Evolutionary conservation across 2,329 filamentous ascomycete species (phyloP).

Genomic region (Monascus ruber): DNA sequence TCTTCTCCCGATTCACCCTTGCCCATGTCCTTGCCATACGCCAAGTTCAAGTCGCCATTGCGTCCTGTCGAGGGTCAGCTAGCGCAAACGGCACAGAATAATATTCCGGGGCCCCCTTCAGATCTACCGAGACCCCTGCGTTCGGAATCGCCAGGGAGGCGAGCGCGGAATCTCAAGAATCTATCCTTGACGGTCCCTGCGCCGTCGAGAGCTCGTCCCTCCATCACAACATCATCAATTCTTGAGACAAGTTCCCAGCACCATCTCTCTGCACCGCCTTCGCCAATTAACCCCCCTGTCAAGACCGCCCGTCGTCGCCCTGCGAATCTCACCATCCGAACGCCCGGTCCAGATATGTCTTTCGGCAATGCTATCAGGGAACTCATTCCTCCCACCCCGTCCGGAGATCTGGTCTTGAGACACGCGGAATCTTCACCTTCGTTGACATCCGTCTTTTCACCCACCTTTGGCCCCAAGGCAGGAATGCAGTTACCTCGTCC

Average conservation of each 20-base stretch:
- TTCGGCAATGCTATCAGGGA: constrained; percentile 38
- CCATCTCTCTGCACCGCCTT: constrained; percentile 41
- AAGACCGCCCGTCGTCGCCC: constrained; percentile 45
- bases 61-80: constrained; percentile 16
- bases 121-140: constrained; percentile 26
- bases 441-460: constrained; percentile 42
- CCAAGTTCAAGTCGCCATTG: constrained; percentile 23
- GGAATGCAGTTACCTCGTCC: constrained; percentile 41
- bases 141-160: constrained; percentile 23
- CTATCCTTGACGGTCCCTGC: constrained; percentile 50
- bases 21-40: constrained; percentile 49
- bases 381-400: constrained; percentile 48
- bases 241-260: constrained; percentile 27
- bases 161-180: constrained; percentile 51
- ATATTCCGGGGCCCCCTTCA: neutral
- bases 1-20: constrained; percentile 85
- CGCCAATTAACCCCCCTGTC: constrained; percentile 46
- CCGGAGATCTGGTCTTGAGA: constrained; percentile 41
- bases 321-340: constrained; percentile 49
- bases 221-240: constrained; percentile 38
- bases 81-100: too few species aligned
- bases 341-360: constrained; percentile 39
- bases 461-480: constrained; percentile 36
- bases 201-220: constrained; percentile 32
- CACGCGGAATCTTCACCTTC: constrained; percentile 54